Conservation (phyloP, 208 protist species). For the Crithidia bombi region DNA sequence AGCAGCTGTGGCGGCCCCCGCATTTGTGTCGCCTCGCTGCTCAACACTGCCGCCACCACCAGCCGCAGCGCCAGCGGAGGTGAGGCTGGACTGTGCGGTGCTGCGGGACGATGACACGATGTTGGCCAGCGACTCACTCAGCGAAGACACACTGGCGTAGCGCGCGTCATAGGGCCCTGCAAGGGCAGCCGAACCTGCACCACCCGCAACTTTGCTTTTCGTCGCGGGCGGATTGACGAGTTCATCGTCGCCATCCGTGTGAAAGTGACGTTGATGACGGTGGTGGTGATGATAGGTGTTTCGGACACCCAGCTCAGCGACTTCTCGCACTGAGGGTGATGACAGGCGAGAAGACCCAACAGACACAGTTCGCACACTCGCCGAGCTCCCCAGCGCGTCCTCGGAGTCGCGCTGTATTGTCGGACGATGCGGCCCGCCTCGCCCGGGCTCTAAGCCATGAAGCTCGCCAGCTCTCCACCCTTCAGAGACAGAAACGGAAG, state of each 20-base stretch:
- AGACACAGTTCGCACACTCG: background rate
- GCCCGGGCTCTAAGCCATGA: no score
- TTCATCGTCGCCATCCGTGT: background rate
- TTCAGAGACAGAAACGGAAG: slow-evolving; percentile 10
- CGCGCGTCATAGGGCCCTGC: slow-evolving; percentile 24
- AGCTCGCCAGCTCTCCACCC: background rate
- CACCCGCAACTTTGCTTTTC: no score
- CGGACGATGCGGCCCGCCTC: background rate
- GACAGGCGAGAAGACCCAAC: slow-evolving; percentile 14
- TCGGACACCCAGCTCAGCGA: slow-evolving; percentile 1
- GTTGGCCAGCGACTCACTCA: slow-evolving; percentile 46
- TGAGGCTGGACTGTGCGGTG: slow-evolving; percentile 41
- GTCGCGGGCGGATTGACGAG: background rate
- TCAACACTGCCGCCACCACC: background rate
- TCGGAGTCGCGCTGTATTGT: slow-evolving; percentile 14
- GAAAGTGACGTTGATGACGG: background rate
- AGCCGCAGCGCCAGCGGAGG: slow-evolving; percentile 31
- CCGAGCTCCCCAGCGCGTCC: slow-evolving; percentile 1
- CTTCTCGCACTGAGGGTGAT: slow-evolving; percentile 13
- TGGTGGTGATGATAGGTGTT: background rate
- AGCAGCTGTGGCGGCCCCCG: background rate
- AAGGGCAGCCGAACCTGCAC: slow-evolving; percentile 2
- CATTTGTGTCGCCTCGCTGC: background rate
- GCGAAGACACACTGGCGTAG: slow-evolving; percentile 38
- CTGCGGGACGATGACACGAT: slow-evolving; percentile 59